These are phyloP conservation scores for Circinella minor DNA, from an alignment of 371 early-diverging fungal species.

Conservation along the genomic window DNA sequence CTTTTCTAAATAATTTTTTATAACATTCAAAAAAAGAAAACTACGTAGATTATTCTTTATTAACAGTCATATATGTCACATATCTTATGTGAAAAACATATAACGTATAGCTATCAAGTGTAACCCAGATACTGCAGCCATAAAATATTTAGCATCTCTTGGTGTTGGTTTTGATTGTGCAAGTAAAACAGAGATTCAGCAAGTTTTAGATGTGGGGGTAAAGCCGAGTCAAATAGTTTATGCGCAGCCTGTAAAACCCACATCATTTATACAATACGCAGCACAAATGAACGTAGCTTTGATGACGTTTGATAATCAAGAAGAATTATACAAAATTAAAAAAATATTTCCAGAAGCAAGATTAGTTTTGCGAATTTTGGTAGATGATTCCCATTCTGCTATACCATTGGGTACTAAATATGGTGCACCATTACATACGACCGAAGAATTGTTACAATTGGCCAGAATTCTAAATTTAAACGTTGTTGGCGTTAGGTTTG, in stretches of 20 bases:
- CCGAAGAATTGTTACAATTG: no score
- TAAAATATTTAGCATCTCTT: conserved; percentile 80
- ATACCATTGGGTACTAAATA: conserved; percentile 96
- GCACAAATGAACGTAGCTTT: conserved; percentile 73
- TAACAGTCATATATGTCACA: neutral
- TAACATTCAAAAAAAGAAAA: neutral
- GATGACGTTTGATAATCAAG: conserved; percentile 98
- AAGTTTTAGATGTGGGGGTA: conserved; percentile 79
- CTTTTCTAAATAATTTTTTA: conserved; percentile 18
- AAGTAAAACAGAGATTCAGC: conserved; percentile 84
- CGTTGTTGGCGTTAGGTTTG: conserved; percentile 83
- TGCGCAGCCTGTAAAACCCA: conserved; percentile 97
- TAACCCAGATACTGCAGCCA: conserved; percentile 87
- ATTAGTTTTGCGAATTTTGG: conserved; percentile 90
- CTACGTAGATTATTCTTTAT: no score
- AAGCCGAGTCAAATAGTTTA: conserved; percentile 87
- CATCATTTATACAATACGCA: conserved; percentile 90
- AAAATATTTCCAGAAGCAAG: conserved; percentile 79
- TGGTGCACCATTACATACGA: conserved; percentile 84
- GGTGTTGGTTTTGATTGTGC: conserved; percentile 95
- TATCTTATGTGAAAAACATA: neutral
- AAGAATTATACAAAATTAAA: conserved; percentile 94
- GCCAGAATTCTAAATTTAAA: conserved; percentile 82
- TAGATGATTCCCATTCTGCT: conserved; percentile 91
- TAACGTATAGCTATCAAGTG: conserved; percentile 87